Percentiles rank a stretch among this genome's conserved stretches.
Conservation (phyloP, 2,329 filamentous ascomycete species). For the Alternaria burnsii region DNA sequence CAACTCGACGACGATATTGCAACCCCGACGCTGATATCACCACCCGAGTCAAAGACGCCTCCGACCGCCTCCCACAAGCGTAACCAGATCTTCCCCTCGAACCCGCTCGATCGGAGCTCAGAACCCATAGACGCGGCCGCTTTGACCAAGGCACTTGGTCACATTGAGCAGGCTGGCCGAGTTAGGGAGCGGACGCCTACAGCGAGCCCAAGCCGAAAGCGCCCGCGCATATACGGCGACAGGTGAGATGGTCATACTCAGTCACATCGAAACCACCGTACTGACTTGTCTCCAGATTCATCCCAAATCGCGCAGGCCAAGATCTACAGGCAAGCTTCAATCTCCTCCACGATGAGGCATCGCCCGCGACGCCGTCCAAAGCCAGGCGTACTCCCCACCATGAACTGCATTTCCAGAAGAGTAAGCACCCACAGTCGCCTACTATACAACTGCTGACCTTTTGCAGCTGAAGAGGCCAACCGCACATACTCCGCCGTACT, state of each 20-base stretch:
- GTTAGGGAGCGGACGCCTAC: conserved; percentile 69
- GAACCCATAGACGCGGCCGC: conserved; percentile 68
- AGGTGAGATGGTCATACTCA: conserved; percentile 40
- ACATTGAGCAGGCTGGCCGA: conserved; percentile 67
- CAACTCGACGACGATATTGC: conserved; percentile 40
- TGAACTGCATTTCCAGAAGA: conserved; percentile 93
- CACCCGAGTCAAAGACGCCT: conserved; percentile 68
- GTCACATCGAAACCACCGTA: neutral
- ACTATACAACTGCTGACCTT: conserved; percentile 20
- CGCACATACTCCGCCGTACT: conserved; percentile 88
- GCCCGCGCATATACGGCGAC: conserved; percentile 71
- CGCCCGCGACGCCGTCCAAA: conserved; percentile 87
- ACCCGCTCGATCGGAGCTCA: conserved; percentile 50
- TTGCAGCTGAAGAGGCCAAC: conserved; percentile 87
- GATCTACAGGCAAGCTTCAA: conserved; percentile 94
- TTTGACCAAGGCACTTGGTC: conserved; percentile 67
- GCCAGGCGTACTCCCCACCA: conserved; percentile 84
- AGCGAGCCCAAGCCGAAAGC: conserved; percentile 73
- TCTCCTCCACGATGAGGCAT: conserved; percentile 89
- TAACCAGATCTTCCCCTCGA: conserved; percentile 47
- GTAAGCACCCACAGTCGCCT: conserved; percentile 48
- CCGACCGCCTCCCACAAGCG: conserved; percentile 63
- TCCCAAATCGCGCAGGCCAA: conserved; percentile 90
- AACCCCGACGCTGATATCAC: conserved; percentile 61
- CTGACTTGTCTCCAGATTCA: conserved; percentile 71